Evolutionary conservation across 176 grass and related monocot species (phyloP).

Genomic region (Urochloa ruziziensis): DNA sequence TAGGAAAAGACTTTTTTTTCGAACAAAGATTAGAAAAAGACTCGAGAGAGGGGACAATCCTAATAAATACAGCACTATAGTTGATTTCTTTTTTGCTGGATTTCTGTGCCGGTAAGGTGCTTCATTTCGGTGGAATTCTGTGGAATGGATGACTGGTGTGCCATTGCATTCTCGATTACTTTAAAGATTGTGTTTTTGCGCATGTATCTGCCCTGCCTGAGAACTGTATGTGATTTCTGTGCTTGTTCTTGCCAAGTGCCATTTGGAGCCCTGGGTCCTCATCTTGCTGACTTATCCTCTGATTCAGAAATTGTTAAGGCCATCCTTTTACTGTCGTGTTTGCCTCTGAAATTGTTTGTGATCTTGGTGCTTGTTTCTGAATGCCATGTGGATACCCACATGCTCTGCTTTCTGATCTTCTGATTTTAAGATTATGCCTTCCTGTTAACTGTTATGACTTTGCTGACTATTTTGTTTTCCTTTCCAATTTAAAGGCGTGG

Average conservation of each 20-base stretch:
- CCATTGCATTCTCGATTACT: background rate
- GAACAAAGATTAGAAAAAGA: background rate
- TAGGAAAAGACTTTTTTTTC: too few species aligned
- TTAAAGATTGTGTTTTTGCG: background rate
- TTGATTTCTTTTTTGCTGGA: background rate
- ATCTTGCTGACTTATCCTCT: background rate
- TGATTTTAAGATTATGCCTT: background rate
- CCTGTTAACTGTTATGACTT: background rate
- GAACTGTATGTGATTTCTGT: background rate
- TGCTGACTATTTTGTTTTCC: background rate
- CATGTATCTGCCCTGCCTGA: background rate
- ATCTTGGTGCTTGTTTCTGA: background rate
- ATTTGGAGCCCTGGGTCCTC: background rate
- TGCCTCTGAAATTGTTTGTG: background rate
- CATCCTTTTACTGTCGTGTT: too few species aligned
- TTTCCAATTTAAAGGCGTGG: background rate
- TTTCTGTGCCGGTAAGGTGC: background rate
- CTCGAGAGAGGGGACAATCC: background rate
- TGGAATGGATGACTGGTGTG: background rate
- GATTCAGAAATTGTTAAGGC: background rate
- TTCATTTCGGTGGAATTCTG: background rate
- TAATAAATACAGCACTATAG: background rate
- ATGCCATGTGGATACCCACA: constrained; percentile 12
- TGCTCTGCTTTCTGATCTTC: background rate
- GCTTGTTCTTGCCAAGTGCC: background rate